Percentiles rank a stretch among this genome's conserved stretches.
Evolutionary conservation across 1,284 basidiomycete genomes (phyloP).

Genomic region (Erythrobasidium hasegawianum): DNA sequence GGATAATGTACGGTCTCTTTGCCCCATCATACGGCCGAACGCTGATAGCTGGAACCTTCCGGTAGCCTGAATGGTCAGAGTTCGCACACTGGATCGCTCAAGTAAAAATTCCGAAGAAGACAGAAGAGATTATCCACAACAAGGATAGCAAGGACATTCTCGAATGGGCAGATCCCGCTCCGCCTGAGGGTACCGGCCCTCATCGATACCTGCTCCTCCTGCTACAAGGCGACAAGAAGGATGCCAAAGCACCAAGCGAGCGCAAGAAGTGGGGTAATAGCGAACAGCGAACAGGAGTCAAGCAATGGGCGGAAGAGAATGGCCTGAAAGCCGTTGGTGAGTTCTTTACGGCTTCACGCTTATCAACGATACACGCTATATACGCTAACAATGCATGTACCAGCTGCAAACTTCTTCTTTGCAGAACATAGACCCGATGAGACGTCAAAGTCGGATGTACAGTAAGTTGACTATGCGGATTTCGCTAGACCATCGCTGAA

Average conservation of each 20-base stretch:
- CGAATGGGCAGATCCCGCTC: neutral
- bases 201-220: conserved; percentile 11
- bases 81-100: neutral
- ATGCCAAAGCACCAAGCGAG: neutral
- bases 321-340: conserved; percentile 10
- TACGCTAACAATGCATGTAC: no score
- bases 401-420: no score
- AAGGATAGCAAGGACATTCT: conserved; percentile 5
- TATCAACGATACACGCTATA: no score
- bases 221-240: conserved; percentile 10
- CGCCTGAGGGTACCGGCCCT: conserved; percentile 1
- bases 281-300: neutral
- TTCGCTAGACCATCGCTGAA: no score
- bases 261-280: conserved; percentile 18
- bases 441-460: no score
- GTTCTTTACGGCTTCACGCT: no score
- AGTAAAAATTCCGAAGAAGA: neutral
- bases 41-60: neutral
- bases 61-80: conserved; percentile 12
- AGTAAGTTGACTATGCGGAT: no score
- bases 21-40: neutral
- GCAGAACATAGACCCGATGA: no score
- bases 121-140: neutral
- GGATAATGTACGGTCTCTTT: neutral
- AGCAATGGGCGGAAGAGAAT: conserved; percentile 12